Evolutionary conservation across 2,329 filamentous ascomycete genomes (phyloP), one percentile per base, ranked within the genome.

Genomic region (Cladophialophora chaetospira): DNA sequence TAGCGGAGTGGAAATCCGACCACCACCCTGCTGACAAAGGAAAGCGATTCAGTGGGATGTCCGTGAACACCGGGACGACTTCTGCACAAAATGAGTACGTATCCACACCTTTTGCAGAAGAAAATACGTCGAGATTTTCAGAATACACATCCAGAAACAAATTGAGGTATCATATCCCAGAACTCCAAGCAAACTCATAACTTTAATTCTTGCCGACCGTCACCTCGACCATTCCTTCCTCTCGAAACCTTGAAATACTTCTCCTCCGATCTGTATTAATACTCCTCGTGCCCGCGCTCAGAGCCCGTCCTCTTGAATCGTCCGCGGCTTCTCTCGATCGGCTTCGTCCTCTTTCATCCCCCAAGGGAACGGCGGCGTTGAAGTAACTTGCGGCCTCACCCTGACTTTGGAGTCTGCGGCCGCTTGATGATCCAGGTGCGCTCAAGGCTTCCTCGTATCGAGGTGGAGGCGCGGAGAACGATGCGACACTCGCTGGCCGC

Each of bases 391-490:
- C 55, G 2, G 46, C 52, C 43, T 59, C 51, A 19, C 57, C 51
- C 8, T 28, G 21, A 5, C 36, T 17, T 26, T 31, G 42, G 17
- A 38, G 35, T 42, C 35, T 15, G 29, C 15, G 23, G 11, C 42
- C 23, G 35, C 35, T 15, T 5, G 6, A 38, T 5, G 6, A 15
- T 9, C 25, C 25, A 2, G 17, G 5, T 4, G 13, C 26, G 47
- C n/a, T 31, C 5, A 49, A 33, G 17, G 47, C 55, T 40, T 61
- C 58, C 28, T 61, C 58, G 29, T 61, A 61, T 10, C 58, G 5
- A 1, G 58, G 58, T 9, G 58, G 58, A 10, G 58, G 58, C 11
- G 46, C 58, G 1, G 40, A 38, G 19, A 57, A 46, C 6, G 38
- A 54, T 11, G 45, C 58, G 4, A 57, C 42, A 40, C 54, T 57